Evolutionary conservation across 2,329 filamentous ascomycete genomes (phyloP), one percentile per base, ranked within the genome.

Genomic region (Scedosporium boydii): DNA sequence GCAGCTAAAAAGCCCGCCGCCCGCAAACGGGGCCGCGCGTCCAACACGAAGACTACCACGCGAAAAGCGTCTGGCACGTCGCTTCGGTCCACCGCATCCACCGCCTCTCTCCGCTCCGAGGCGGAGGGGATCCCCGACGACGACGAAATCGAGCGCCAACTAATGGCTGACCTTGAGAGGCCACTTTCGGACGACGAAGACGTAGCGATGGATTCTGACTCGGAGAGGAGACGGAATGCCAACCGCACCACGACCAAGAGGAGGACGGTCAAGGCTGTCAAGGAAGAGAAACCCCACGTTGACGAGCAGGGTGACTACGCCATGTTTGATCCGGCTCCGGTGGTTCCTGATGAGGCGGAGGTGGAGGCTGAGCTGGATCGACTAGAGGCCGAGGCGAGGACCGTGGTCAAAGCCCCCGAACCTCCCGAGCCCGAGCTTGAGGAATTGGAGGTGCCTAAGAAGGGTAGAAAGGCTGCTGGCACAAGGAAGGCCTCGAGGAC

Each of bases 161-260:
- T 90, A 1, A 82, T 88, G 68, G 85, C 82, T 2, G 87, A 88
- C 63, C 78, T 90, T 9, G 83, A 87, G 53, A 76, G 79, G 34
- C 82, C 79, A 1, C 69, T 82, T 27, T 80, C 78, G 1, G 81
- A 86, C 34, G 79, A 82, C 14, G 83, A 85, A 55, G 77, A 79
- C 41, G 71, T 78, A 6, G 74, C 73, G 4, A 73, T 75, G 5
- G 76, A 81, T 63, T 81, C 77, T 5, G 79, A 81, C 58, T 76
- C 76, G 0, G 79, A 78, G 66, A 72, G 75, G 53, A 55, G 56
- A 18, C 27, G 56, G 9, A 38, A 58, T 38, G 29, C 56, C 56
- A n/a, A 18, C 26, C 56, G 56, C 51, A 55, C 12, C 23, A 23
- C 23, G 4, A 23, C 51, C 12, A 53, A 56, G 57, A 38, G 42